Conservation (phyloP, 2,329 filamentous ascomycete species). For the Colletotrichum truncatum region DNA sequence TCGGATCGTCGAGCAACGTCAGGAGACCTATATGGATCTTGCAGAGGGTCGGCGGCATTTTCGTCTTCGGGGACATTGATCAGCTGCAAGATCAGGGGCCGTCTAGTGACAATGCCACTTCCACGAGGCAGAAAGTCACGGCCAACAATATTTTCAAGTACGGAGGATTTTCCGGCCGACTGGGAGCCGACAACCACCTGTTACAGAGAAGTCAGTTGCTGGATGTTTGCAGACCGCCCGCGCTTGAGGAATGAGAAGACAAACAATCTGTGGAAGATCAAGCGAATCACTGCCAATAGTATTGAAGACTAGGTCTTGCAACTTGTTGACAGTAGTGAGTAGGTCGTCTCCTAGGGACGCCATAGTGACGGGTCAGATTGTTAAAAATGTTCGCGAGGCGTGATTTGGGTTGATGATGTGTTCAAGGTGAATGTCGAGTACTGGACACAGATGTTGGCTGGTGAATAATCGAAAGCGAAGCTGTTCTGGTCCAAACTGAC, state of each 20-base stretch:
- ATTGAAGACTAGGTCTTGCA: constrained; percentile 99
- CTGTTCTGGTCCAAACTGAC: background rate
- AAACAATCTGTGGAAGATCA: constrained; percentile 96
- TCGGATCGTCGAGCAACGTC: constrained; percentile 72
- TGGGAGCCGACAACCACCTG: constrained; percentile 98
- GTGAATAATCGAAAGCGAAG: background rate
- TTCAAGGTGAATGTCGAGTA: background rate
- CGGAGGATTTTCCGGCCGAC: constrained; percentile 97
- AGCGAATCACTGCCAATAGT: constrained; percentile 99
- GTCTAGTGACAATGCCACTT: constrained; percentile 93
- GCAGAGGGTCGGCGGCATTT: constrained; percentile 69
- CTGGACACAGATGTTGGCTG: background rate
- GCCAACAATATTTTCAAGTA: constrained; percentile 98
- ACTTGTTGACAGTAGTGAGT: constrained; percentile 94
- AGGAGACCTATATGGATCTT: constrained; percentile 80
- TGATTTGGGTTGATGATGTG: background rate
- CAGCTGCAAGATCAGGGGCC: constrained; percentile 94
- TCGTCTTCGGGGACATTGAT: constrained; percentile 89
- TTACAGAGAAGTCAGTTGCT: background rate
- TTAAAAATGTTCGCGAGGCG: background rate
- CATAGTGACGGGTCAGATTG: constrained; percentile 63
- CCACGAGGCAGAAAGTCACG: constrained; percentile 96
- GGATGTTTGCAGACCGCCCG: background rate
- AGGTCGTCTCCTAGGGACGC: constrained; percentile 95
- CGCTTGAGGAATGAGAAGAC: constrained; percentile 41